Conservation (phyloP, 257 asterid genomes). For the Lithospermum erythrorhizon region DNA sequence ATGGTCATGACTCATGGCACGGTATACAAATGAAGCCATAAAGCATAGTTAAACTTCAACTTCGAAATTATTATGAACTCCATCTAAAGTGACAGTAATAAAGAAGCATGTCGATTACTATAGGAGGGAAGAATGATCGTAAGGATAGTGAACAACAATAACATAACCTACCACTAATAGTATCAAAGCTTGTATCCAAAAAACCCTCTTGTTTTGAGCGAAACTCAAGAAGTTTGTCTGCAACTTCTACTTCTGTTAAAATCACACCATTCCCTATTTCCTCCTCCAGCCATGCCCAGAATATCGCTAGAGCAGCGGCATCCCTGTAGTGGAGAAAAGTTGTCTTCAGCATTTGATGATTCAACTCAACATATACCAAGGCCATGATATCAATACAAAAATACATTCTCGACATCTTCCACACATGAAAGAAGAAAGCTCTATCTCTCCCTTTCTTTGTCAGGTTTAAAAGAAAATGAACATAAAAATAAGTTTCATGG, state of each 20-base stretch:
- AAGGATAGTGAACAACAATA: constrained; percentile 11
- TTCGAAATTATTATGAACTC: too few relatives aligned
- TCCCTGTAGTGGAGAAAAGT: constrained; percentile 42
- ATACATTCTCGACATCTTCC: too few relatives aligned
- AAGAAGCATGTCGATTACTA: background rate
- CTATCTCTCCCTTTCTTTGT: too few relatives aligned
- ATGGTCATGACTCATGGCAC: too few relatives aligned
- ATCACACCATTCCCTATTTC: constrained; percentile 40
- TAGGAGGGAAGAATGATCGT: constrained; percentile 4
- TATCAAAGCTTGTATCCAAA: constrained; percentile 86
- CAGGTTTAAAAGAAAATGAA: too few relatives aligned
- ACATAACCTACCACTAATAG: constrained; percentile 72
- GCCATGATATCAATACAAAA: background rate
- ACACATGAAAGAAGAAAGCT: too few relatives aligned
- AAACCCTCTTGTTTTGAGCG: constrained; percentile 84
- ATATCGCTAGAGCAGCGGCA: constrained; percentile 90
- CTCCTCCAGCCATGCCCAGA: constrained; percentile 95
- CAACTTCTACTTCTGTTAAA: constrained; percentile 78
- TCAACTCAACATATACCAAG: background rate
- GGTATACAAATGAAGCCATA: too few relatives aligned
- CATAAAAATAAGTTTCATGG: too few relatives aligned
- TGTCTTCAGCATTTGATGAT: background rate
- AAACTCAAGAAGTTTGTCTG: constrained; percentile 74
- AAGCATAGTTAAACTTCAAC: too few relatives aligned
- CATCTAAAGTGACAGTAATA: background rate